Evolutionary conservation across 2,329 filamentous ascomycete genomes (phyloP), one percentile per base, ranked within the genome.

Genomic region (Colletotrichum musicola): DNA sequence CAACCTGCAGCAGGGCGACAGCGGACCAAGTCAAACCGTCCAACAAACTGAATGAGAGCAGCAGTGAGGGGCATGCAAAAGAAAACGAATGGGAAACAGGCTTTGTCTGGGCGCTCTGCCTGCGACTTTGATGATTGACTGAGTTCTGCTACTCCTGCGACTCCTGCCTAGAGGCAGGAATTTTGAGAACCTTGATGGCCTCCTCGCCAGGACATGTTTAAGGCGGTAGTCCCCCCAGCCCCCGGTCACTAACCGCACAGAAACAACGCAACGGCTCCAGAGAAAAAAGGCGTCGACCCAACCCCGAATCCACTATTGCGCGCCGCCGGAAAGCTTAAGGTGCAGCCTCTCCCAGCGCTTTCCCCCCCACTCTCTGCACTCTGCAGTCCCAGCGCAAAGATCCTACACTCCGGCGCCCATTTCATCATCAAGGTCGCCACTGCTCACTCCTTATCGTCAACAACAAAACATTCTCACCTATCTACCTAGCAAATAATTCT

Each of bases 261-360:
- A 65, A 64, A 68, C 61, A 65, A 65, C 65, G 50, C 65, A 68
- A 27, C 46, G 47, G 59, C 53, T 64, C 60, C 60, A 46, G 38
- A 49, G 47, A 42, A 64, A 53, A 59, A 64, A 53, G 54, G 61
- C 54, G 61, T 53, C 60, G 58, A 53, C 18, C 60, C 47, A 53
- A 27, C 62, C 46, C 49, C 55, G 16, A 68, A 55, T 55, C 62
- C 65, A 68, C 55, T 62, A 40, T 64, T 49, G 53, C 27, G 44
- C 54, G 38, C 65, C 44, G 65, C 46, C 51, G 14, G 62, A 61
- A 65, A 68, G 65, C 55, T 68, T 68, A 68, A 56, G 65, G 65
- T 46, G 49, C 61, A 64, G 51, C 20, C 35, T 40, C 53, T 64
- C 46, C 60, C 38, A 53, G n/a, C 46, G 18, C n/a, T 22, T 12